These are phyloP conservation scores for Zopfochytrium polystomum DNA, from an alignment of 371 early-diverging fungal genomes.

Conservation along the genomic window DNA sequence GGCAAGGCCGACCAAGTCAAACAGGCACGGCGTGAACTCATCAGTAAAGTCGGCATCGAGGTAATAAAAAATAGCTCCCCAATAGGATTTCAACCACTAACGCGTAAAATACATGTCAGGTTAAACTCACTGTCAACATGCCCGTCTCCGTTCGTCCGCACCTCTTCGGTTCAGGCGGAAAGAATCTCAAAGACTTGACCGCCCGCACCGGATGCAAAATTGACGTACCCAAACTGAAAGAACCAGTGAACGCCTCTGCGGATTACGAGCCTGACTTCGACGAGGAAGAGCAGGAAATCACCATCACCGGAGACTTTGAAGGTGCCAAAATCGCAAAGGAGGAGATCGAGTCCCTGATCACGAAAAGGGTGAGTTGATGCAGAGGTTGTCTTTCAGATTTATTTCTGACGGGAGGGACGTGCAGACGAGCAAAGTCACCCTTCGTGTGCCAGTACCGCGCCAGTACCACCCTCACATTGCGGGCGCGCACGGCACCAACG, in stretches of 20 bases:
- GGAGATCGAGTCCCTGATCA: conserved; percentile 79
- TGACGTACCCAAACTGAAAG: conserved; percentile 54
- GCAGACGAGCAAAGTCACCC: conserved; percentile 45
- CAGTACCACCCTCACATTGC: conserved; percentile 76
- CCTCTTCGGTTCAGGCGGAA: conserved; percentile 82
- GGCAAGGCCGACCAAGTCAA: conserved; percentile 75
- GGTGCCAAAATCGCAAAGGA: conserved; percentile 82
- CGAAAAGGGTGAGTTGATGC: conserved; percentile 57
- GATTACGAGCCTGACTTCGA: conserved; percentile 46
- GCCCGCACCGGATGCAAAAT: conserved; percentile 74
- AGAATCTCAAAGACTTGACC: conserved; percentile 72
- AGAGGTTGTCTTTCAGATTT: not conserved
- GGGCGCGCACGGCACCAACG: conserved; percentile 64
- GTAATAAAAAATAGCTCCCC: not conserved
- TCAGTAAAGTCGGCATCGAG: conserved; percentile 64
- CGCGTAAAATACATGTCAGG: conserved; percentile 12
- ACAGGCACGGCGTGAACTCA: conserved; percentile 75
- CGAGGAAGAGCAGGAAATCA: conserved; percentile 57
- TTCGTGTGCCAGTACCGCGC: conserved; percentile 38
- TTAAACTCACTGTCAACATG: conserved; percentile 55
- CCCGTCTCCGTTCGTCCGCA: conserved; percentile 78
- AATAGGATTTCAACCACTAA: not conserved
- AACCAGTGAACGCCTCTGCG: conserved; percentile 38
- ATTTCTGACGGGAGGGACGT: not conserved
- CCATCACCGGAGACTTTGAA: conserved; percentile 79